Evolutionary conservation across 495 filamentous ascomycete genomes (phyloP).

Genomic region (Neurospora tetrasperma): DNA sequence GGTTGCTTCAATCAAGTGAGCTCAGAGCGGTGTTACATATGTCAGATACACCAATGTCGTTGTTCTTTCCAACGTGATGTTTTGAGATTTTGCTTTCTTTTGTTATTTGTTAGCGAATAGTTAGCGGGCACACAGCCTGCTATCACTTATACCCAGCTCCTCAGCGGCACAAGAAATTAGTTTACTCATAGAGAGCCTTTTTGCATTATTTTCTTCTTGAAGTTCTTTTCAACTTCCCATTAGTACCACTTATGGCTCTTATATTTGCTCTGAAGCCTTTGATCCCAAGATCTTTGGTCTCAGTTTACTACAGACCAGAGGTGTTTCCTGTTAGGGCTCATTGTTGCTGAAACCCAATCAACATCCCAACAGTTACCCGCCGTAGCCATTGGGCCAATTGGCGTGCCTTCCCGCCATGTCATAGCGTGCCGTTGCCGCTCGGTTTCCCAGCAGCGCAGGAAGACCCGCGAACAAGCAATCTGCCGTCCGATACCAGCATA

Average conservation of each 20-base stretch:
- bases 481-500: neutral
- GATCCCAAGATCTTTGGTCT: fast-evolving
- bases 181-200: too few relatives aligned
- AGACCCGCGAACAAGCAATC: neutral
- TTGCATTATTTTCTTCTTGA: too few relatives aligned
- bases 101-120: neutral
- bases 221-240: too few relatives aligned
- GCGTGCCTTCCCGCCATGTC: neutral
- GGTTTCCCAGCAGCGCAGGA: neutral
- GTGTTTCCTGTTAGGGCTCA: neutral
- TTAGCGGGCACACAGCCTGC: neutral
- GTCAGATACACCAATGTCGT: too few relatives aligned
- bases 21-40: too few relatives aligned
- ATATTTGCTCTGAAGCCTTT: neutral
- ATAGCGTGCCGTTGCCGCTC: neutral
- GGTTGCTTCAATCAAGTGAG: too few relatives aligned
- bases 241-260: too few relatives aligned
- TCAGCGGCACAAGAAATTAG: neutral
- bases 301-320: neutral
- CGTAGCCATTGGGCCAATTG: neutral
- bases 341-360: neutral
- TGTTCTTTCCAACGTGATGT: too few relatives aligned
- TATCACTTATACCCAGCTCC: neutral
- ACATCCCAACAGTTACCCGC: neutral
- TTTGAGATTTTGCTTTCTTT: too few relatives aligned